Evolutionary conservation across 2,329 filamentous ascomycete genomes (phyloP).

Genomic region (Pseudocercospora cruenta): DNA sequence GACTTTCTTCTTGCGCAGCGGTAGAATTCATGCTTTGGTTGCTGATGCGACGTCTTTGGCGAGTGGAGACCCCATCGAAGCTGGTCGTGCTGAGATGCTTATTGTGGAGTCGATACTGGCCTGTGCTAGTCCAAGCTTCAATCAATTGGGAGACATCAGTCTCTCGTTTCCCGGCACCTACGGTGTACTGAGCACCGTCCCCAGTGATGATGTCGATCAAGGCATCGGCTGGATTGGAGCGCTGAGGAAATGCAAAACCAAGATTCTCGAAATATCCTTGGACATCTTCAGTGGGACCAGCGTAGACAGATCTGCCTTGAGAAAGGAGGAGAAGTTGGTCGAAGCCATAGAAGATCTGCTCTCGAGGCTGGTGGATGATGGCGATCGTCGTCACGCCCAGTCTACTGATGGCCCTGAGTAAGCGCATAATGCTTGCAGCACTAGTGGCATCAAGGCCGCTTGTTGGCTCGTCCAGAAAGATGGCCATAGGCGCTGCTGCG

Average conservation of each 20-base stretch:
- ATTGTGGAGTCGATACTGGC: conserved; percentile 25
- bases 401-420: conserved; percentile 57
- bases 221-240: conserved; percentile 60
- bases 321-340: conserved; percentile 61
- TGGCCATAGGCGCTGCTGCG: conserved; percentile 58
- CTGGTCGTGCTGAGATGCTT: conserved; percentile 15
- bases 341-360: conserved; percentile 62
- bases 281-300: conserved; percentile 51
- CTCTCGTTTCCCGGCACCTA: conserved; percentile 33
- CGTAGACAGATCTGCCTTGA: conserved; percentile 60
- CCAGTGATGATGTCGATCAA: conserved; percentile 66
- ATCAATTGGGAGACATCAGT: conserved; percentile 57
- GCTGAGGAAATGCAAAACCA: conserved; percentile 54
- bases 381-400: conserved; percentile 62
- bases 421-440: conserved; percentile 60
- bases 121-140: conserved; percentile 48
- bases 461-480: conserved; percentile 41
- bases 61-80: conserved; percentile 8
- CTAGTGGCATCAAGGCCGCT: conserved; percentile 55
- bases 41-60: conserved; percentile 29
- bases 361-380: conserved; percentile 64
- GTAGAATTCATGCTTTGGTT: conserved; percentile 41
- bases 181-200: conserved; percentile 56
- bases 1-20: conserved; percentile 45
- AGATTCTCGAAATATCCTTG: conserved; percentile 56